A percentile compares a stretch with the other conserved stretches of the same genome.
Conservation (phyloP, 2,329 filamentous ascomycete genomes). For the Colletotrichum camelliae region DNA sequence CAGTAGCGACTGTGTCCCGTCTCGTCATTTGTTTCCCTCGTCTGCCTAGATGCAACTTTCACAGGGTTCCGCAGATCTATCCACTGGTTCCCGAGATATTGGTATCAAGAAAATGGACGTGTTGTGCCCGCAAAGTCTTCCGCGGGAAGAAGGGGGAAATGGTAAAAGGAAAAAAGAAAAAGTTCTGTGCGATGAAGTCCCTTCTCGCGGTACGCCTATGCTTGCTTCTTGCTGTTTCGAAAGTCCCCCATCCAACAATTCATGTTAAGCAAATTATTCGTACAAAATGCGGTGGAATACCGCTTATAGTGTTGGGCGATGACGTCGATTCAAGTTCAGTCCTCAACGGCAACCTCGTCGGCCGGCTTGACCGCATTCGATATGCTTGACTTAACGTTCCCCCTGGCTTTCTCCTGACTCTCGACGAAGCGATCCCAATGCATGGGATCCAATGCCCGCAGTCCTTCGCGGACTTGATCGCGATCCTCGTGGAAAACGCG, state of each 20-base stretch:
- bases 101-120: not conserved
- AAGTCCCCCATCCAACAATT: not conserved
- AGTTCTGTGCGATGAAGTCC: not conserved
- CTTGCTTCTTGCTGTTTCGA: constrained; percentile 10
- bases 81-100: not conserved
- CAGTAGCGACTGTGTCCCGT: constrained; percentile 8
- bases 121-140: not conserved
- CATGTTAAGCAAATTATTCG: constrained; percentile 1
- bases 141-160: not conserved
- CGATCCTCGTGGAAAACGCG: constrained; percentile 65
- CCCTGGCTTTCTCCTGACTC: constrained; percentile 63
- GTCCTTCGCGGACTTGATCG: constrained; percentile 50
- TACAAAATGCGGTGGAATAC: constrained; percentile 4
- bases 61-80: not conserved
- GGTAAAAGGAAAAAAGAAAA: not conserved
- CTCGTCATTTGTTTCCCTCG: not conserved
- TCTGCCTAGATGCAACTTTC: too few relatives aligned
- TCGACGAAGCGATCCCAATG: constrained; percentile 70
- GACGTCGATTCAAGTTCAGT: constrained; percentile 28
- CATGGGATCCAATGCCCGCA: constrained; percentile 68
- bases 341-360: constrained; percentile 48
- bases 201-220: constrained; percentile 16
- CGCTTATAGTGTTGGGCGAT: not conserved
- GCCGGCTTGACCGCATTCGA: constrained; percentile 29
- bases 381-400: constrained; percentile 50